phyloP scores from a whole-genome alignment of 1,284 basidiomycete genomes.

The Waitea zeae region DNA sequence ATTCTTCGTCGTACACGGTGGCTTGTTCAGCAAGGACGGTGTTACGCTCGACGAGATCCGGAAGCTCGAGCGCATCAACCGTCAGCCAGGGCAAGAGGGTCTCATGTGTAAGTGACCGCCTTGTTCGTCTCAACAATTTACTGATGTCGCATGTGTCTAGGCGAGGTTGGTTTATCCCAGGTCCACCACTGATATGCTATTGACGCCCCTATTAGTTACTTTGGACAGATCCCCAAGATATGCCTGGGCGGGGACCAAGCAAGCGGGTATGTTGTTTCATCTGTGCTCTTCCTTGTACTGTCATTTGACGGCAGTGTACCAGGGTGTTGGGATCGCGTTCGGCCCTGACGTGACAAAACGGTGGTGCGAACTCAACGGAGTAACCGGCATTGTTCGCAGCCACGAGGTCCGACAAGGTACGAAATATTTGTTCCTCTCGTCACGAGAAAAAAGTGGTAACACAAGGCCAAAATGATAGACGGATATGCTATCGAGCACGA shows the following conservation, averaged over 20 bases:
- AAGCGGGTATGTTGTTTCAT: slow-evolving; percentile 52
- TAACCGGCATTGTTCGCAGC: slow-evolving; percentile 84
- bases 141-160: slow-evolving; percentile 2
- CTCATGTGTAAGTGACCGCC: slow-evolving; percentile 63
- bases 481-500: slow-evolving; percentile 84
- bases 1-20: slow-evolving; percentile 94
- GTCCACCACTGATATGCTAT: no score
- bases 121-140: slow-evolving; percentile 3
- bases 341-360: slow-evolving; percentile 83
- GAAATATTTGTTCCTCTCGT: slow-evolving; percentile 8
- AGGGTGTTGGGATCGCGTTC: slow-evolving; percentile 93
- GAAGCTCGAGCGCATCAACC: slow-evolving; percentile 74
- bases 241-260: slow-evolving; percentile 85
- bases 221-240: slow-evolving; percentile 92
- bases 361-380: slow-evolving; percentile 80
- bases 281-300: not conserved
- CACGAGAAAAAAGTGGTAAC: slow-evolving; percentile 2
- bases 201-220: slow-evolving; percentile 48
- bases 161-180: slow-evolving; percentile 5
- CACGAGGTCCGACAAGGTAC: slow-evolving; percentile 93
- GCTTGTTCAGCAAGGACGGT: slow-evolving; percentile 87
- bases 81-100: slow-evolving; percentile 89
- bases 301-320: no score
- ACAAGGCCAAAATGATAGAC: slow-evolving; percentile 21
- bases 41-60: slow-evolving; percentile 88